These are phyloP conservation scores for Aspergillus sp. DNA, from an alignment of 2,329 filamentous ascomycete species.

Conservation along the genomic window DNA sequence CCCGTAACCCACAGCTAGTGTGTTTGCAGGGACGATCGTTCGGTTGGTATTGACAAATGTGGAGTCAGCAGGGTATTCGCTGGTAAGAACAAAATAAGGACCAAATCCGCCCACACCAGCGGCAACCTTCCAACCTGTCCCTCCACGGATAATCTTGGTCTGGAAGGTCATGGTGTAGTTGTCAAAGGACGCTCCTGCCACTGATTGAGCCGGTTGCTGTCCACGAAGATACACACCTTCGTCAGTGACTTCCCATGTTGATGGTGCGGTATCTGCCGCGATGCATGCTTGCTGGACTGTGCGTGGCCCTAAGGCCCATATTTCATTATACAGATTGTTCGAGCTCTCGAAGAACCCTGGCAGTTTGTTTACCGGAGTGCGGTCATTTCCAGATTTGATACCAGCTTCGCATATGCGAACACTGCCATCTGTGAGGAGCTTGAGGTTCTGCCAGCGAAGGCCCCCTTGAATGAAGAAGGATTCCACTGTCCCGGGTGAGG, in stretches of 20 bases:
- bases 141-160: constrained; percentile 18
- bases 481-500: constrained; percentile 7
- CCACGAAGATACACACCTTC: constrained; percentile 16
- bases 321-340: constrained; percentile 17
- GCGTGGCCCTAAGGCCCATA: constrained; percentile 19
- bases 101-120: constrained; percentile 17
- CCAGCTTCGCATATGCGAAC: constrained; percentile 2
- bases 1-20: constrained; percentile 9
- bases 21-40: constrained; percentile 9
- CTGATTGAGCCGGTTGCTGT: constrained; percentile 17
- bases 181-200: constrained; percentile 6
- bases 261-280: constrained; percentile 13
- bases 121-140: constrained; percentile 20
- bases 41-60: constrained; percentile 9
- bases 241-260: constrained; percentile 17
- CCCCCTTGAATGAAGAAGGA: constrained; percentile 22
- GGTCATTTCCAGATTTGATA: neutral
- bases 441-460: constrained; percentile 17
- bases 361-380: constrained; percentile 7
- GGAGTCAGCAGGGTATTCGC: constrained; percentile 7
- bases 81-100: constrained; percentile 20
- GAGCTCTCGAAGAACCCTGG: constrained; percentile 16
- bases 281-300: constrained; percentile 20
- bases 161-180: constrained; percentile 20
- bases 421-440: constrained; percentile 1